phyloP scores from a whole-genome alignment of 768 basidiomycete species.

The Amanita pseudoporphyria region DNA sequence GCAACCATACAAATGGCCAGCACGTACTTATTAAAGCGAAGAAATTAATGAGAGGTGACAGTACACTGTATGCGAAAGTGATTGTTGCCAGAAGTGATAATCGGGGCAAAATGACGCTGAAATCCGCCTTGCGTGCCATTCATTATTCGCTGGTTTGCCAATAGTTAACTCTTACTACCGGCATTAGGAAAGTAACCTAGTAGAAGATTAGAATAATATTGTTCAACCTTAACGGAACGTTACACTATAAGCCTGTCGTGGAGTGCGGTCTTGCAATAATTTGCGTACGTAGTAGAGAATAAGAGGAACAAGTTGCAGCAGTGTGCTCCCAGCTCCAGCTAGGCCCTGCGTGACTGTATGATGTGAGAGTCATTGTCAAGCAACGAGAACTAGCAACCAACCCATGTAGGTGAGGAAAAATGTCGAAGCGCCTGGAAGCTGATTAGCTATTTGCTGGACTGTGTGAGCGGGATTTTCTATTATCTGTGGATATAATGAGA shows the following conservation, averaged over 20 bases:
- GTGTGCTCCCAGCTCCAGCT: slow-evolving; percentile 39
- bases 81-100: slow-evolving; percentile 45
- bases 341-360: slow-evolving; percentile 38
- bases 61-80: slow-evolving; percentile 47
- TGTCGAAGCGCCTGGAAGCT: no score
- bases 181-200: slow-evolving; percentile 45
- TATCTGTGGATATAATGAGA: slow-evolving; percentile 18
- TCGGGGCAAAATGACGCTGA: slow-evolving; percentile 38
- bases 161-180: slow-evolving; percentile 22
- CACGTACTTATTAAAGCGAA: no score
- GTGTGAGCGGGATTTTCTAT: slow-evolving; percentile 33
- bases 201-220: not conserved
- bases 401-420: no score
- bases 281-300: slow-evolving; percentile 52
- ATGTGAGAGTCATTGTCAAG: not conserved
- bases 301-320: slow-evolving; percentile 45
- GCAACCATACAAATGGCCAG: no score
- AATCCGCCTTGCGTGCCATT: slow-evolving; percentile 28
- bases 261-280: slow-evolving; percentile 59
- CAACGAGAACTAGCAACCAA: no score
- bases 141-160: not conserved
- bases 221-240: slow-evolving; percentile 2
- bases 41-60: no score
- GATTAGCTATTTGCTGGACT: no score
- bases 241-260: slow-evolving; percentile 44